Conservation (phyloP, 225 moss, liverwort and hornwort genomes). For the Marchantia paleacea region DNA sequence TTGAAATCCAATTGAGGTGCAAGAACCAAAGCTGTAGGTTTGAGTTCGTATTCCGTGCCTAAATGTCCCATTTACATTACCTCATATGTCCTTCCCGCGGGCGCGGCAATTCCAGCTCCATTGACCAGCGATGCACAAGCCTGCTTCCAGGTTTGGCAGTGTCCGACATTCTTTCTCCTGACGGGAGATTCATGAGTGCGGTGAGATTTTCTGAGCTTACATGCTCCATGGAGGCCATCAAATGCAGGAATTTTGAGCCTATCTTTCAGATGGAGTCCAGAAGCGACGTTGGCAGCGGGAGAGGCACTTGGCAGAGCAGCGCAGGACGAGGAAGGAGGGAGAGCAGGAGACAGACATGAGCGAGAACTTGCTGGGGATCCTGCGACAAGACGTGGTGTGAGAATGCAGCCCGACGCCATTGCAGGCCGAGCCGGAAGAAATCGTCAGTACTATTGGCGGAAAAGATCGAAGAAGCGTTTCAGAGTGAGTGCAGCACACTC, state of each 20-base stretch:
- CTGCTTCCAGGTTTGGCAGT: conserved; percentile 28
- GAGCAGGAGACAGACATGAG: not conserved
- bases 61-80: not conserved
- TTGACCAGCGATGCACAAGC: conserved; percentile 27
- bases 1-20: not conserved
- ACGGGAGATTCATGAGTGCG: not conserved
- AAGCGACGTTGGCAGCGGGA: conserved; percentile 2
- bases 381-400: conserved; percentile 10
- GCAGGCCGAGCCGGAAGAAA: not conserved
- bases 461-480: no score
- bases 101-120: not conserved
- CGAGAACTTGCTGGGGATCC: conserved; percentile 5
- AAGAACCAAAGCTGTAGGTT: not conserved
- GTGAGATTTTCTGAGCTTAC: conserved; percentile 3
- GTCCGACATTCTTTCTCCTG: not conserved
- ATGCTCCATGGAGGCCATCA: conserved; percentile 23
- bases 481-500: no score
- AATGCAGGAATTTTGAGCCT: conserved; percentile 20
- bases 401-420: conserved; percentile 28
- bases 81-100: conserved; percentile 24
- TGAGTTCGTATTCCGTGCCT: not conserved
- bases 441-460: not conserved
- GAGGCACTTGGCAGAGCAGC: not conserved
- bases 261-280: not conserved
- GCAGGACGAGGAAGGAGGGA: conserved; percentile 2